Evolutionary conservation across 2,329 filamentous ascomycete species (phyloP).

Genomic region (Penicillium sp.): DNA sequence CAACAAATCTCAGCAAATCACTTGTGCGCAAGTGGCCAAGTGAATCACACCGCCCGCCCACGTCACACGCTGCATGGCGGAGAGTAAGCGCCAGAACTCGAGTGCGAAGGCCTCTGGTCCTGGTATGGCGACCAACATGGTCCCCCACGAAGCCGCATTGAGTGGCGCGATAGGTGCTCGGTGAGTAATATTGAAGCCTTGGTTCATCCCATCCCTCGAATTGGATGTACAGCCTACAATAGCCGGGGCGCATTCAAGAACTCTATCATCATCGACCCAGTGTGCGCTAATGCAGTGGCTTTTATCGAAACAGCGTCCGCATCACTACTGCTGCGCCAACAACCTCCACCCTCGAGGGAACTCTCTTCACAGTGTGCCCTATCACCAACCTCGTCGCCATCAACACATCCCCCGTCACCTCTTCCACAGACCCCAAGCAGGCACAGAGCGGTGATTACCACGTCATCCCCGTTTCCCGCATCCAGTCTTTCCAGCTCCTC

Average conservation of each 20-base stretch:
- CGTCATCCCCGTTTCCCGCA: slow-evolving; percentile 61
- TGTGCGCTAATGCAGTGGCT: background rate
- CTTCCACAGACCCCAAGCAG: slow-evolving; percentile 33
- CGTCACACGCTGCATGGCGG: slow-evolving; percentile 49
- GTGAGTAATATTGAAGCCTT: slow-evolving; percentile 43
- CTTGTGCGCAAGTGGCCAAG: slow-evolving; percentile 7
- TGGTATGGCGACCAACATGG: slow-evolving; percentile 46
- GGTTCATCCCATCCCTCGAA: background rate
- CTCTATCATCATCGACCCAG: background rate
- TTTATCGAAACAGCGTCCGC: slow-evolving; percentile 50
- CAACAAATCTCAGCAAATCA: background rate
- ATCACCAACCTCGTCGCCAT: slow-evolving; percentile 63
- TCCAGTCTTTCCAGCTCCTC: slow-evolving; percentile 59
- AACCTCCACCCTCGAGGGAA: slow-evolving; percentile 59
- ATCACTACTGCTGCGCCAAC: slow-evolving; percentile 56
- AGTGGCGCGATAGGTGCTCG: slow-evolving; percentile 63
- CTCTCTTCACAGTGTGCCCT: slow-evolving; percentile 62
- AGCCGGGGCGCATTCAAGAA: background rate
- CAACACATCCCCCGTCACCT: slow-evolving; percentile 53
- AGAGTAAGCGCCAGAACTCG: slow-evolving; percentile 59
- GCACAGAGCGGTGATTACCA: slow-evolving; percentile 57
- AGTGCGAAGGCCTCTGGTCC: slow-evolving; percentile 50
- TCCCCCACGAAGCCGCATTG: slow-evolving; percentile 55
- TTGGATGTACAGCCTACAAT: background rate
- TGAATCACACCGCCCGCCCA: slow-evolving; percentile 17